Conservation (phyloP, 2,329 filamentous ascomycete genomes). For the Botrytis fabae region DNA sequence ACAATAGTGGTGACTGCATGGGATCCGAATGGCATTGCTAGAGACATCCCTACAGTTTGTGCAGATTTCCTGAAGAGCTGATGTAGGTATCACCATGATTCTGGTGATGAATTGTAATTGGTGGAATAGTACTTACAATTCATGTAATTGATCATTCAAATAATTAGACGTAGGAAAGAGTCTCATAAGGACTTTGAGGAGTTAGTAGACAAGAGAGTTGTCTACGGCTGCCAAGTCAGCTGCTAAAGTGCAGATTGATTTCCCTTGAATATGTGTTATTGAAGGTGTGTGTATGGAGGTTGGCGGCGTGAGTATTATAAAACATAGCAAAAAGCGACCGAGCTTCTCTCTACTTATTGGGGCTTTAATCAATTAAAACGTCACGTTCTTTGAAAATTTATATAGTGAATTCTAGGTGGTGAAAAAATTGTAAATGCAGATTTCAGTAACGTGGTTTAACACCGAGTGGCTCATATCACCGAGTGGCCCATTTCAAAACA, state of each 20-base stretch:
- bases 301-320: too few species aligned
- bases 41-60: neutral
- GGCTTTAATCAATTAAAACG: too few species aligned
- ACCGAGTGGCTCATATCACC: too few species aligned
- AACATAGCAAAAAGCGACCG: too few species aligned
- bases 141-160: neutral
- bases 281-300: neutral
- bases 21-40: neutral
- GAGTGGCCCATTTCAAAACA: too few species aligned
- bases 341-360: too few species aligned
- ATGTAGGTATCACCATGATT: neutral
- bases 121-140: neutral
- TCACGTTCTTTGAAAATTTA: too few species aligned
- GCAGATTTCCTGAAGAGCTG: neutral
- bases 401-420: too few species aligned
- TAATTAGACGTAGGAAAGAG: neutral
- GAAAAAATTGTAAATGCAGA: too few species aligned
- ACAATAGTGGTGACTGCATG: neutral
- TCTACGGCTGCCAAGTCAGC: neutral
- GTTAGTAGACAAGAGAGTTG: neutral
- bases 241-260: neutral
- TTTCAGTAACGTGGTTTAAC: too few species aligned
- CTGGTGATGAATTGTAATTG: neutral
- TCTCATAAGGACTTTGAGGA: neutral
- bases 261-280: neutral